A percentile compares a stretch with the other conserved stretches of the same genome.
Conservation (phyloP, 768 basidiomycete species). For the Lepiota brunneoincarnata region DNA sequence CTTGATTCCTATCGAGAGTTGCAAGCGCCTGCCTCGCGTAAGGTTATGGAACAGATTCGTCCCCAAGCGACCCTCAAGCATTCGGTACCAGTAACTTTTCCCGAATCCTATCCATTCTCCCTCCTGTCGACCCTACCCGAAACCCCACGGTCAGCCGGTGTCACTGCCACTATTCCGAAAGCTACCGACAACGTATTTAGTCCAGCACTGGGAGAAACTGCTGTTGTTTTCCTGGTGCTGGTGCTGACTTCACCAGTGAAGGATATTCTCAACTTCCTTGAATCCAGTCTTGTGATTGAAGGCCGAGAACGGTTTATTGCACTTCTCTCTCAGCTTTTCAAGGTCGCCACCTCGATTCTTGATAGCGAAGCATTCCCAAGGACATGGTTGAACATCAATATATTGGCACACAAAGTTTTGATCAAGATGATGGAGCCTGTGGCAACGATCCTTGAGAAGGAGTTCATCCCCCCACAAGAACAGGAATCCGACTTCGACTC, state of each 20-base stretch:
- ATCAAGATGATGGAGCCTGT: conserved; percentile 87
- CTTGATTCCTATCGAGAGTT: conserved; percentile 88
- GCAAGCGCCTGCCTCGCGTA: conserved; percentile 60
- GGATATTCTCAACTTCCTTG: conserved; percentile 75
- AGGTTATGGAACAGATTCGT: conserved; percentile 67
- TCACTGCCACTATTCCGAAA: conserved; percentile 34
- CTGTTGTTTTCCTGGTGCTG: conserved; percentile 80
- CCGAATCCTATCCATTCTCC: conserved; percentile 91
- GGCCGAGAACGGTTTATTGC: conserved; percentile 75
- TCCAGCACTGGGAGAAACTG: conserved; percentile 80
- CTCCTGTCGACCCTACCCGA: conserved; percentile 69
- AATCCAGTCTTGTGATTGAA: conserved; percentile 83
- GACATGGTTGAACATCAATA: conserved; percentile 89
- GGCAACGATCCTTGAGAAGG: conserved; percentile 68
- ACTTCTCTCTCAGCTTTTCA: conserved; percentile 77
- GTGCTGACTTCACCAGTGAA: conserved; percentile 77
- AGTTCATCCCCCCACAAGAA: conserved; percentile 76
- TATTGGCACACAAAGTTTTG: conserved; percentile 83
- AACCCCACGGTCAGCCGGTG: conserved; percentile 32
- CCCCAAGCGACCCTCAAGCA: conserved; percentile 57
- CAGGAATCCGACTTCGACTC: conserved; percentile 67
- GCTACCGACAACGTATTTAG: conserved; percentile 60
- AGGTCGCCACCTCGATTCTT: conserved; percentile 75
- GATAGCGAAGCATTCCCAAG: conserved; percentile 86
- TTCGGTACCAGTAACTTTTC: conserved; percentile 77